Evolutionary conservation across 1,139 yeast species (phyloP).

Genomic region (Nematodospora anomalae): DNA sequence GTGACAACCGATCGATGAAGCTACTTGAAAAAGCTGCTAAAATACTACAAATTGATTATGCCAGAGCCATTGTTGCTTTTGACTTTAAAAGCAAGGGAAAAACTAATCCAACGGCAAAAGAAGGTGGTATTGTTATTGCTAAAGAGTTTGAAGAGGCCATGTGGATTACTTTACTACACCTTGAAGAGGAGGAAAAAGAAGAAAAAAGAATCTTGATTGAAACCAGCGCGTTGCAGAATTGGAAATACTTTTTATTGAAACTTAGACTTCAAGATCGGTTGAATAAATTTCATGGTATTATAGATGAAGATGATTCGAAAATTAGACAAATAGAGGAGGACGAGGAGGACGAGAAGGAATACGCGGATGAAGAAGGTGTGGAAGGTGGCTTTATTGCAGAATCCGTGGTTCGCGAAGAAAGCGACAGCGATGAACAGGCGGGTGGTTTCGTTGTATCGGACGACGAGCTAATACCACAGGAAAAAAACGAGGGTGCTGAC

Average conservation of each 20-base stretch:
- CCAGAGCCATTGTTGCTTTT: conserved; percentile 85
- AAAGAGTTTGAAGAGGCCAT: conserved; percentile 67
- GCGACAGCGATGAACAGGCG: conserved; percentile 7
- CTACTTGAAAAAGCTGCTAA: conserved; percentile 70
- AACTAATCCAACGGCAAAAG: conserved; percentile 54
- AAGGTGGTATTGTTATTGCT: conserved; percentile 78
- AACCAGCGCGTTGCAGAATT: conserved; percentile 57
- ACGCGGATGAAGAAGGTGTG: neutral
- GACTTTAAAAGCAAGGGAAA: conserved; percentile 50
- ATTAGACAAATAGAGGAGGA: conserved; percentile 3
- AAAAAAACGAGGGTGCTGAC: conserved; percentile 5
- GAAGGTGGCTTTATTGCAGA: neutral
- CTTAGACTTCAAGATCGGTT: conserved; percentile 70
- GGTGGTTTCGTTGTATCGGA: conserved; percentile 15
- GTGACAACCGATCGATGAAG: conserved; percentile 34
- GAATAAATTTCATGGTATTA: conserved; percentile 62
- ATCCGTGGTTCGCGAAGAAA: neutral
- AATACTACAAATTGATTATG: conserved; percentile 71
- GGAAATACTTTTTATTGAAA: conserved; percentile 74
- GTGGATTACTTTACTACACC: conserved; percentile 50
- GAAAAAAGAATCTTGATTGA: conserved; percentile 46
- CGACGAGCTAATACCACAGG: conserved; percentile 1
- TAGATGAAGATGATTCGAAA: conserved; percentile 12
- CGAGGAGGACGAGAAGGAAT: conserved; percentile 10
- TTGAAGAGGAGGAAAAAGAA: conserved; percentile 57